Evolutionary conservation across 225 moss, liverwort and hornwort species (phyloP), one percentile per base, ranked within the genome.

Genomic region (Polytrichum commune): DNA sequence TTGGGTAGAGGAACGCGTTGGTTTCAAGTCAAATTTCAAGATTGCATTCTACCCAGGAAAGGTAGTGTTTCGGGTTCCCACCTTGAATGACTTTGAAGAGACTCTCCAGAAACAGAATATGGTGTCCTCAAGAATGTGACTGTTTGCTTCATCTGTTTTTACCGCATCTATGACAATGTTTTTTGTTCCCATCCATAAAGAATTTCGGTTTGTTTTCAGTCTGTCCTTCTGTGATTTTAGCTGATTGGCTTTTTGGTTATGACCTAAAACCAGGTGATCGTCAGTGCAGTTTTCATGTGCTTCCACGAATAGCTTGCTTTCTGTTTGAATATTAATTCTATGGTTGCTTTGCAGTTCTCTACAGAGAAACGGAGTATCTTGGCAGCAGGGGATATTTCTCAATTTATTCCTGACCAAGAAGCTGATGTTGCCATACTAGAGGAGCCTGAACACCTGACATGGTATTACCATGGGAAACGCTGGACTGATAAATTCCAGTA

Each of bases 401-500:
- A 90, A 78, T 92, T 89, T 69, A 90, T 96, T 72, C 93, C 93
- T 70, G 88, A 93, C 62, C 85, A 74, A 72, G 96, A 93, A 76
- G 93, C 96, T 53, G 93, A 96, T 77, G 74, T 96, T 65, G 96
- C 96, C 69, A 92, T 96, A 69, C 73, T 96, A 63, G 93, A 96
- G 80, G 96, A 96, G 76, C 96, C 96, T 18, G 96, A 96, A 66
- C 96, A 96, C 81, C 86, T 96, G 61, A 89, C 79, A 33, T 96
- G 96, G 96, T 96, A 96, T 62, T 87, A 93, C 78, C 96, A 96
- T 72, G 96, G 96, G 65, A 91, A 74, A 73, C 84, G 92, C 60
- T 96, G 96, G 96, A 93, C 92, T 16, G 90, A 93, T 64, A 96
- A 96, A 75, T 96, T 96, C 71, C 90, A 90, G 23, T 89, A 96